Base-by-base conservation (phyloP, 306 rosid species). In the Quillaja saponaria region DNA sequence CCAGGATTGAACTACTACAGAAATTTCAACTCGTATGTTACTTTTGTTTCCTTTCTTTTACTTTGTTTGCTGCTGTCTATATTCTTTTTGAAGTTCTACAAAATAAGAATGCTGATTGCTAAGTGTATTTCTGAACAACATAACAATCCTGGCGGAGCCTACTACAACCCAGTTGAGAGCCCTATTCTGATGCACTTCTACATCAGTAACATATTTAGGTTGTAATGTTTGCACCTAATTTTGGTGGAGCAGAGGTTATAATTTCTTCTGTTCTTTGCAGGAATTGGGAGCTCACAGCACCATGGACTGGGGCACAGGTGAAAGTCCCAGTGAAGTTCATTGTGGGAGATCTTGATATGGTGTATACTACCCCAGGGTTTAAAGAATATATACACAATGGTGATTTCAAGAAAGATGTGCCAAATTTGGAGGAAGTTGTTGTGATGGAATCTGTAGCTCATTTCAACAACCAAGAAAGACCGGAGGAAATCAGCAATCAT, bases 1-100 rank as follows among this genome's bases (percentile, higher is more conserved):
- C 82, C 78, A 1, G 70, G 50, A 13, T 47, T 77, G 67, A 81
- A 77, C 78, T 81, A 77, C 80, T 70, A 81, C 7, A 61, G 74
- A 62, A 64, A 53, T 46, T 0, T 66, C 0, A 55, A 77, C 70
- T 2, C 2, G 78, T 81, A 66, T 34, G 15, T 58, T 21, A 37
- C 17, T 45, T 0, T 14, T 40, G 12, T 11, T 55, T 8, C n/a
- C 0, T 42, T 42, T 13, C 48, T 42, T 42, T 42, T 42, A 48
- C 16, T 37, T 10, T 39, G 3, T 25, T 25, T 25, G 31, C 31
- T 25, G 44, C 44, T 39, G 44, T 39, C 1, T 8, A 8, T 39
- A 8, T 39, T 39, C 44, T 2, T 37, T 37, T 37, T 37, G 6
- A 37, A 10, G 40, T 37, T 5, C 10, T 37, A 37, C 10, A 5